phyloP scores from a whole-genome alignment of 495 filamentous ascomycete genomes.

The Penicillium paradoxum region DNA sequence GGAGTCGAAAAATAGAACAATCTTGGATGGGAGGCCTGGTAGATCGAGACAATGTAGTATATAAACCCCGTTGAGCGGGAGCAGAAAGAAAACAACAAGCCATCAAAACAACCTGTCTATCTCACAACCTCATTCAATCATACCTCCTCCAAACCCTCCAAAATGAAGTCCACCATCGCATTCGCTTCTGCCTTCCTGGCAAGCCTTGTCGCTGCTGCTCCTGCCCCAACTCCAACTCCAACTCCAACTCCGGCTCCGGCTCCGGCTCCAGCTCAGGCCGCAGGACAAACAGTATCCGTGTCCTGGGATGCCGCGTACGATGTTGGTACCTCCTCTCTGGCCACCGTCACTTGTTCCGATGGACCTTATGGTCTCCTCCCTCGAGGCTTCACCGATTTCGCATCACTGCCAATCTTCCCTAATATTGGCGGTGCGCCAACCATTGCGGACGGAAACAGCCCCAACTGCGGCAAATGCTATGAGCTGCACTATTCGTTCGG shows the following conservation, averaged over 20 bases:
- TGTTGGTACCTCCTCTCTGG: slow-evolving; percentile 44
- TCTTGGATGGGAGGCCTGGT: neutral
- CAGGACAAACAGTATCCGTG: slow-evolving; percentile 22
- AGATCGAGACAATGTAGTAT: slow-evolving; percentile 4
- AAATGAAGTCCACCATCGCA: slow-evolving; percentile 22
- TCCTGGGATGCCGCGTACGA: slow-evolving; percentile 38
- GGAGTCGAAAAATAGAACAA: slow-evolving; percentile 1
- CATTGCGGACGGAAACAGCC: slow-evolving; percentile 54
- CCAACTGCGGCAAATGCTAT: slow-evolving; percentile 68
- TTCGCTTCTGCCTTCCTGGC: slow-evolving; percentile 20
- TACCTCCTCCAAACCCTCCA: neutral
- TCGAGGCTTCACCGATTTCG: slow-evolving; percentile 64
- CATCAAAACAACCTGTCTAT: neutral
- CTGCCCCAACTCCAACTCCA: no score
- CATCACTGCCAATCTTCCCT: slow-evolving; percentile 49
- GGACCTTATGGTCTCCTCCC: slow-evolving; percentile 56
- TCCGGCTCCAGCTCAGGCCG: slow-evolving; percentile 5
- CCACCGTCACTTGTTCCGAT: slow-evolving; percentile 54
- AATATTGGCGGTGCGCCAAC: slow-evolving; percentile 59
- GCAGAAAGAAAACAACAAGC: neutral
- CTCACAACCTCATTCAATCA: neutral
- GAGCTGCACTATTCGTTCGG: slow-evolving; percentile 46
- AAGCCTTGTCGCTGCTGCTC: slow-evolving; percentile 13
- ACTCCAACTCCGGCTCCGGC: no score
- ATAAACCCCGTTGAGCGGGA: slow-evolving; percentile 8